Percentiles rank a stretch among this genome's conserved stretches.
Evolutionary conservation across 2,329 filamentous ascomycete species (phyloP).

Genomic region (Alternaria consortialis): DNA sequence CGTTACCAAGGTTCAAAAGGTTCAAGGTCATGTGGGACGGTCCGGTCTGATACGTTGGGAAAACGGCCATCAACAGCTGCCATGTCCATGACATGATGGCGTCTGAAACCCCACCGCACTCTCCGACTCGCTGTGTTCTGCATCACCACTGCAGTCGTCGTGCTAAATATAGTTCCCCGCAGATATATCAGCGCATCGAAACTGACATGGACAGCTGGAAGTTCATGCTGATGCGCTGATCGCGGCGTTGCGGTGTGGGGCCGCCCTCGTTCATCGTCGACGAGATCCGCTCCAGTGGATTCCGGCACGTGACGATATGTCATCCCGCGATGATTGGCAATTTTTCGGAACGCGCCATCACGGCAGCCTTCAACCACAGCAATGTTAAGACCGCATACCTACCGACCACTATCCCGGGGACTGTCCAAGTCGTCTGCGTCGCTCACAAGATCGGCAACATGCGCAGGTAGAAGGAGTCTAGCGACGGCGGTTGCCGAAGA

Average conservation of each 20-base stretch:
- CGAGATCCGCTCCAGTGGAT: constrained; percentile 7
- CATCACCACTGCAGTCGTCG: background rate
- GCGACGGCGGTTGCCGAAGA: constrained; percentile 47
- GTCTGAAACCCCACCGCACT: constrained; percentile 16
- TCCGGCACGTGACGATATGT: constrained; percentile 17
- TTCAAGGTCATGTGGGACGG: background rate
- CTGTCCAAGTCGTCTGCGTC: constrained; percentile 33
- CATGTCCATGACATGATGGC: constrained; percentile 12
- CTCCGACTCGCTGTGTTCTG: background rate
- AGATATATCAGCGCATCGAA: background rate
- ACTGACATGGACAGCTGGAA: background rate
- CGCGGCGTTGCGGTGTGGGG: constrained; percentile 12
- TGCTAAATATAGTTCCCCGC: background rate
- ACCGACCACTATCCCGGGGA: constrained; percentile 41
- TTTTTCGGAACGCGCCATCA: constrained; percentile 20
- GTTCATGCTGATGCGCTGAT: constrained; percentile 10
- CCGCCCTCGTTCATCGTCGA: constrained; percentile 6
- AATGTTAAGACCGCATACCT: constrained; percentile 45
- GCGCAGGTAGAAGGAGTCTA: constrained; percentile 36
- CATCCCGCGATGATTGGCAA: constrained; percentile 13
- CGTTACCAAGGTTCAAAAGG: background rate
- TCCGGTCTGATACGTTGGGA: background rate
- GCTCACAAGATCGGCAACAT: constrained; percentile 28
- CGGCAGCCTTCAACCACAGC: constrained; percentile 11
- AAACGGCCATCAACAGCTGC: constrained; percentile 7